Evolutionary conservation across 2,329 filamentous ascomycete genomes (phyloP).

Genomic region (Fusarium praegraminearum): DNA sequence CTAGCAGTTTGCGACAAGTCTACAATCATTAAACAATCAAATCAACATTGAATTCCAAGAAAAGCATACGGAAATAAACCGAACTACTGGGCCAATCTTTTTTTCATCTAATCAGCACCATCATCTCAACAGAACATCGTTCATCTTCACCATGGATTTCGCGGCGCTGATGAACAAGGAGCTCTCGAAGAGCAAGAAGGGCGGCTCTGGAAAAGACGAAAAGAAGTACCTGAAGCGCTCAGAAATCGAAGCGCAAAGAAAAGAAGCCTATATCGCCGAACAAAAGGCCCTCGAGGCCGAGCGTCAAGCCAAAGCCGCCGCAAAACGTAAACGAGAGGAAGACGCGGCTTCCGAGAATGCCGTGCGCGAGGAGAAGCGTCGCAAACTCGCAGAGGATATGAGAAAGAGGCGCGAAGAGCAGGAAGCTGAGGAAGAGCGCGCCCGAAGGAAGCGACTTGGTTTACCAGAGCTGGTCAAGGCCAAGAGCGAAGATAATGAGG

Average conservation of each 20-base stretch:
- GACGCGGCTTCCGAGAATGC: conserved; percentile 79
- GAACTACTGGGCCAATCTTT: neutral
- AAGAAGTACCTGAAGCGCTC: conserved; percentile 88
- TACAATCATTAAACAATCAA: neutral
- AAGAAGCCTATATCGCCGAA: conserved; percentile 83
- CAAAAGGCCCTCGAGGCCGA: conserved; percentile 80
- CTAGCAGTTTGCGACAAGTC: neutral
- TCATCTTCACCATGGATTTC: conserved; percentile 82
- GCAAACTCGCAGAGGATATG: conserved; percentile 84
- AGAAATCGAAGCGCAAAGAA: conserved; percentile 85
- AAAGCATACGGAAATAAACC: neutral
- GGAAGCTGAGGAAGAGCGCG: conserved; percentile 78
- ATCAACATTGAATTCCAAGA: neutral
- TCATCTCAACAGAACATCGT: neutral
- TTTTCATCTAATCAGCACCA: neutral
- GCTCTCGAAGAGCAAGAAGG: conserved; percentile 82
- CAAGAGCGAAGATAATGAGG: conserved; percentile 57
- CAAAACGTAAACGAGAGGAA: conserved; percentile 91
- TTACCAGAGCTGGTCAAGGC: conserved; percentile 74
- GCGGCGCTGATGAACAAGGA: conserved; percentile 92
- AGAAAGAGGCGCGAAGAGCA: conserved; percentile 75
- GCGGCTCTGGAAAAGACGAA: conserved; percentile 54
- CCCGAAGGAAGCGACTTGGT: conserved; percentile 79
- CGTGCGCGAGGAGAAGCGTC: conserved; percentile 83
- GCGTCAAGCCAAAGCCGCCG: conserved; percentile 74